phyloP scores from a whole-genome alignment of 2,329 filamentous ascomycete species.

The Talaromyces islandicus region DNA sequence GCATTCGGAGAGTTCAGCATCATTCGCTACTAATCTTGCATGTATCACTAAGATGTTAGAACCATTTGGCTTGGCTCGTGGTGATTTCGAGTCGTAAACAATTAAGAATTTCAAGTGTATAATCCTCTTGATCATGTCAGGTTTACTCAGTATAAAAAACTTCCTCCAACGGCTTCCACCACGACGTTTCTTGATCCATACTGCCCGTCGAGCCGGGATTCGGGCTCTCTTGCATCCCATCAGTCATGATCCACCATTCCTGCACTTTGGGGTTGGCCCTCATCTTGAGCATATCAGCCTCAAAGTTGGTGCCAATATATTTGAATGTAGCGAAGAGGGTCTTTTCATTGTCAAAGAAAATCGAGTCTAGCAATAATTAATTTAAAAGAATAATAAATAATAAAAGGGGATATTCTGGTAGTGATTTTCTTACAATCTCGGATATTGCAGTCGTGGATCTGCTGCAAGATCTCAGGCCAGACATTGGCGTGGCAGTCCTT shows the following conservation, averaged over 20 bases:
- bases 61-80: background rate
- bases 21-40: background rate
- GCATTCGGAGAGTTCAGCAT: background rate
- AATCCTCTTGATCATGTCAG: background rate
- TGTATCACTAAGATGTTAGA: background rate
- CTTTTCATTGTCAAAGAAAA: constrained; percentile 62
- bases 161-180: constrained; percentile 31
- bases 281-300: constrained; percentile 72
- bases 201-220: constrained; percentile 26
- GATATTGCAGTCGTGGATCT: constrained; percentile 71
- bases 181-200: constrained; percentile 26
- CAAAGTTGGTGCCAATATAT: constrained; percentile 68
- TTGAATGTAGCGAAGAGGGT: constrained; percentile 73
- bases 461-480: constrained; percentile 70
- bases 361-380: constrained; percentile 51
- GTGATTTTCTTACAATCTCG: constrained; percentile 56
- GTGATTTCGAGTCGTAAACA: background rate
- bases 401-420: background rate
- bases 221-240: constrained; percentile 53
- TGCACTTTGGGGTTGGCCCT: constrained; percentile 64
- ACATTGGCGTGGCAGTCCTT: constrained; percentile 67
- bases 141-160: constrained; percentile 26
- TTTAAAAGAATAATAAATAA: too few species aligned
- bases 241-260: constrained; percentile 78
- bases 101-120: background rate